Percentiles rank a stretch among this genome's conserved stretches.
phyloP scores from a whole-genome alignment of 2,329 filamentous ascomycete species.

The Hyphodiscus sp. region DNA sequence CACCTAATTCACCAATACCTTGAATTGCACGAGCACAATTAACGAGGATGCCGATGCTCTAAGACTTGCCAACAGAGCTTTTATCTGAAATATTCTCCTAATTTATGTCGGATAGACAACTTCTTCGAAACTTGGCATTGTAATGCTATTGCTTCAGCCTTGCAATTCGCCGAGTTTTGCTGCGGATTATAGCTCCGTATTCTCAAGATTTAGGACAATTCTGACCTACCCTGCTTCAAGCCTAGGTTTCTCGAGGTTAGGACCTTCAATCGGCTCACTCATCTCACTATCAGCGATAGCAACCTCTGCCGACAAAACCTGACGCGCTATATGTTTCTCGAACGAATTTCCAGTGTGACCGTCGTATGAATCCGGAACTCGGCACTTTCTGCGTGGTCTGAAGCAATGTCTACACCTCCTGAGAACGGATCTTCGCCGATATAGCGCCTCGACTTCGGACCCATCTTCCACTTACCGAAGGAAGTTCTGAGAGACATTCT shows the following conservation, averaged over 20 bases:
- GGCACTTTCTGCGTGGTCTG: not conserved
- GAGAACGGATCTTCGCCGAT: not conserved
- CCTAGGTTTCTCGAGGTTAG: not conserved
- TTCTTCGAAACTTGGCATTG: not conserved
- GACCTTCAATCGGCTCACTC: not conserved
- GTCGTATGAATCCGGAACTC: not conserved
- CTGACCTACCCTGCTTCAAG: not conserved
- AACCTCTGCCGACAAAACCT: not conserved
- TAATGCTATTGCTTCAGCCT: not conserved
- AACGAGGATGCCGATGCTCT: not conserved
- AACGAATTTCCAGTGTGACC: not conserved
- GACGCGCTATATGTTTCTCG: not conserved
- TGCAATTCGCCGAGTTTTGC: not conserved
- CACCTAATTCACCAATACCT: too few relatives aligned
- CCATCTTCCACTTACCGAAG: not conserved
- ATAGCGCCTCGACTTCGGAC: not conserved
- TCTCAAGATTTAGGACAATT: not conserved
- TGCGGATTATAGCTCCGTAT: not conserved
- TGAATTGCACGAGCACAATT: conserved; percentile 46
- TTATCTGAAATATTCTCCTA: not conserved
- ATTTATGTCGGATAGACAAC: not conserved
- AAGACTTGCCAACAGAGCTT: not conserved
- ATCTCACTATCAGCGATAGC: not conserved
- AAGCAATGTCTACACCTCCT: not conserved
- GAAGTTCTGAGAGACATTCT: not conserved